phyloP scores from a whole-genome alignment of 1,284 basidiomycete species.

The Pseudozyma sp. region DNA sequence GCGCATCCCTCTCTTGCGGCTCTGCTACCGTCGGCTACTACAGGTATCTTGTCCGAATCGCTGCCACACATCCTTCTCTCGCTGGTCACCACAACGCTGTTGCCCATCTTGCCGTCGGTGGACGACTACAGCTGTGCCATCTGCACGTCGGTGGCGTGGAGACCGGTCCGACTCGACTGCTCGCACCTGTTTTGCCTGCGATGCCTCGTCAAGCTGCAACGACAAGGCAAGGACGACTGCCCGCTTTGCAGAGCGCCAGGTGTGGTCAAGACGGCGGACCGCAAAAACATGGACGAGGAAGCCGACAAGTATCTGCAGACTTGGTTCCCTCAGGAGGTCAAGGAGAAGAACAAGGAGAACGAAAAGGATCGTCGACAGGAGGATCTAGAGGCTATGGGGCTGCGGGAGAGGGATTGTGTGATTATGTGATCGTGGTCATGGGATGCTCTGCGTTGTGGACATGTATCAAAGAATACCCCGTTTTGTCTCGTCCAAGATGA shows the following conservation, averaged over 20 bases:
- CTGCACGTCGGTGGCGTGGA: slow-evolving; percentile 70
- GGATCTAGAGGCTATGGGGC: slow-evolving; percentile 76
- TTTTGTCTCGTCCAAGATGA: no score
- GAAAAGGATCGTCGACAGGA: slow-evolving; percentile 81
- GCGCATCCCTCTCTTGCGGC: slow-evolving; percentile 61
- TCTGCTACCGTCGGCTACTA: slow-evolving; percentile 56
- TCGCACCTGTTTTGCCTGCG: slow-evolving; percentile 90
- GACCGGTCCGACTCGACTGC: slow-evolving; percentile 79
- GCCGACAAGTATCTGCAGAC: slow-evolving; percentile 86
- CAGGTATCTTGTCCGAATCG: slow-evolving; percentile 59
- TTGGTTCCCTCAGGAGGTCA: slow-evolving; percentile 90
- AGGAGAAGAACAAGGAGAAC: slow-evolving; percentile 81
- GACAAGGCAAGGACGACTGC: slow-evolving; percentile 80
- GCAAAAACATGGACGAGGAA: slow-evolving; percentile 78
- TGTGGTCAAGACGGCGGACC: slow-evolving; percentile 62
- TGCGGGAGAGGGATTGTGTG: slow-evolving; percentile 68
- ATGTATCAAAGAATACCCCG: no score
- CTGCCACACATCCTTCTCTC: slow-evolving; percentile 85
- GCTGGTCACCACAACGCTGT: slow-evolving; percentile 83
- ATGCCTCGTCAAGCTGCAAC: slow-evolving; percentile 94
- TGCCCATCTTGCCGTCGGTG: slow-evolving; percentile 84
- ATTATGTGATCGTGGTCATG: slow-evolving; percentile 17
- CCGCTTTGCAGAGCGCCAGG: slow-evolving; percentile 77
- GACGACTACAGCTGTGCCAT: slow-evolving; percentile 76
- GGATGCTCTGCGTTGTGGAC: no score